phyloP scores from a whole-genome alignment of 352 stramenopile genomes.

The Phytophthora ramorum region DNA sequence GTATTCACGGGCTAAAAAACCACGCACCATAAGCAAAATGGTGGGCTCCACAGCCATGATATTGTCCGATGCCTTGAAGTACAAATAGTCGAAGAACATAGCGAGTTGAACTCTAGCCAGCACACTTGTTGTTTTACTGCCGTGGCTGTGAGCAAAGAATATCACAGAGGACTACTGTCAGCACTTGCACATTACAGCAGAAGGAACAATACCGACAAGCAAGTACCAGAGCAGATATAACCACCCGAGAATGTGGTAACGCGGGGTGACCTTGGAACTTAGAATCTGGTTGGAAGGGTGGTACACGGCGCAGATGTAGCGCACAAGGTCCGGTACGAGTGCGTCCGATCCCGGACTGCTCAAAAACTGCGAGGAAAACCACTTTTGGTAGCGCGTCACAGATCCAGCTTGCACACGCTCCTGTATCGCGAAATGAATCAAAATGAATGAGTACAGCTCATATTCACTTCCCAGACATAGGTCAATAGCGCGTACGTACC shows the following conservation, averaged over 20 bases:
- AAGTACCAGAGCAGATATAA: slow-evolving; percentile 84
- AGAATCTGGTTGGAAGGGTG: slow-evolving; percentile 86
- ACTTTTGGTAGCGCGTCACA: slow-evolving; percentile 87
- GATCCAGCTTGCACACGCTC: slow-evolving; percentile 78
- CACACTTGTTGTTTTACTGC: slow-evolving; percentile 75
- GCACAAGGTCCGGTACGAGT: slow-evolving; percentile 82
- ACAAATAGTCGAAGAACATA: slow-evolving; percentile 91
- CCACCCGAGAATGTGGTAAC: slow-evolving; percentile 89
- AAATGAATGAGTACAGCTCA: neutral
- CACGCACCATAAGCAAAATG: slow-evolving; percentile 82
- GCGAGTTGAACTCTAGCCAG: slow-evolving; percentile 80
- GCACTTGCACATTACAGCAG: neutral
- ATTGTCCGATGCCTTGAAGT: slow-evolving; percentile 83
- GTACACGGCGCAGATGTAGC: slow-evolving; percentile 86
- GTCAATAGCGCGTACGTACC: slow-evolving; percentile 36
- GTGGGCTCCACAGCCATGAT: slow-evolving; percentile 87
- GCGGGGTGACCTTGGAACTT: slow-evolving; percentile 83
- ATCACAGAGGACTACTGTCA: slow-evolving; percentile 5
- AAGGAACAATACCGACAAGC: neutral
- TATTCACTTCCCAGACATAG: neutral
- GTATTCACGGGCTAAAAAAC: neutral
- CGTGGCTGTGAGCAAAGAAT: slow-evolving; percentile 30
- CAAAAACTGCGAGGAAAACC: slow-evolving; percentile 86
- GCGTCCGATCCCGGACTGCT: slow-evolving; percentile 68
- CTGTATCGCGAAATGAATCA: slow-evolving; percentile 26